Evolutionary conservation across 2,329 filamentous ascomycete species (phyloP), one percentile per base, ranked within the genome.

Genomic region (Didymella pinodella): DNA sequence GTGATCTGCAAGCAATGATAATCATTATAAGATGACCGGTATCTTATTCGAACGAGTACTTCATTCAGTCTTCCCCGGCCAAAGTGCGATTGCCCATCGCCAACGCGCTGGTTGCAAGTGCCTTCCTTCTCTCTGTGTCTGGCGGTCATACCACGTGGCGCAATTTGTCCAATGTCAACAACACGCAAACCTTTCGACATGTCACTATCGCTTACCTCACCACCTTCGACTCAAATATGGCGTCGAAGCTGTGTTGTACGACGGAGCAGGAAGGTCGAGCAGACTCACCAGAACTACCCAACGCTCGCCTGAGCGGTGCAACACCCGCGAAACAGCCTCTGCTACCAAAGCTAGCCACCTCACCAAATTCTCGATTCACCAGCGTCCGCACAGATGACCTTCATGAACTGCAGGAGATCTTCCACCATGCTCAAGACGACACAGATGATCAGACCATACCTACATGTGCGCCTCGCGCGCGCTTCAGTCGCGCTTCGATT

Each of bases 241-340:
- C 73, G 5, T 66, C 72, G 32, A 74, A 68, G 48, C 61, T 76
- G 16, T 77, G 75, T 56, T 77, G 75, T 56, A 73, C 66, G 5
- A 61, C 67, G 11, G 73, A 73, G 54, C 66, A 77, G 40, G 67
- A 70, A 18, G 61, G 56, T 20, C 57, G 70, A 12, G 48, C 69
- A 22, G 63, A 62, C 51, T 74, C 73, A 14, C 75, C 75, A 46
- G 69, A 68, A 50, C 68, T 77, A 32, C 75, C 74, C 43, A 75
- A 75, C 46, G 69, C 65, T 25, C 75, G 74, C 14, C 14, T 69
- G 31, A 72, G 62, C 54, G 67, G 68, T 25, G 59, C 65, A 16
- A 72, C 68, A 7, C 71, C 73, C 8, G 67, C 66, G 7, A 69
- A 63, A 34, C 67, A 59, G 32, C 72, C 72, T 48, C 63, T 73